These are phyloP conservation scores for Gloeopeniophorella convolvens DNA, from an alignment of 768 basidiomycete genomes.

Conservation along the genomic window DNA sequence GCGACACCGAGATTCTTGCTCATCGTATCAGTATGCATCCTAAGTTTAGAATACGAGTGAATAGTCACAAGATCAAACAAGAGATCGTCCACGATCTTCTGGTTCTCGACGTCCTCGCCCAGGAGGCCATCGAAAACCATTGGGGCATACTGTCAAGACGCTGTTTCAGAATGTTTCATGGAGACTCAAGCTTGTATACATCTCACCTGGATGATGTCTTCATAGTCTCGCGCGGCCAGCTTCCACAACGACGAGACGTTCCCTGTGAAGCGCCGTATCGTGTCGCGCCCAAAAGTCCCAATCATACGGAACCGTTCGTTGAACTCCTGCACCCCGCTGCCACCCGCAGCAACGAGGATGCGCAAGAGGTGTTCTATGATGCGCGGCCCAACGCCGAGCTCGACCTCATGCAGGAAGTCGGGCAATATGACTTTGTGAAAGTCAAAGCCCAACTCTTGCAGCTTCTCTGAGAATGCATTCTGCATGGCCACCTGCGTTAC, in stretches of 20 bases:
- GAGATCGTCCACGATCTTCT: neutral
- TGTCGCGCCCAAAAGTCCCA: constrained; percentile 22
- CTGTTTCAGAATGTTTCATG: too few relatives aligned
- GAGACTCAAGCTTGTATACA: neutral
- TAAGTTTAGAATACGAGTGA: too few relatives aligned
- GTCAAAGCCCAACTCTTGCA: constrained; percentile 23
- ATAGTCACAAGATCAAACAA: neutral
- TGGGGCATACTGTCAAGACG: too few relatives aligned
- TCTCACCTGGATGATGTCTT: constrained; percentile 27
- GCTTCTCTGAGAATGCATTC: constrained; percentile 29
- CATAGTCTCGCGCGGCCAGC: constrained; percentile 27
- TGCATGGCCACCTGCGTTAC: too few relatives aligned
- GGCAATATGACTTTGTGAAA: constrained; percentile 25
- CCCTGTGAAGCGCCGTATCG: constrained; percentile 21
- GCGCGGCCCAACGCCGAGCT: constrained; percentile 32
- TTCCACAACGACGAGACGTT: constrained; percentile 27
- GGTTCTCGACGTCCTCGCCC: neutral
- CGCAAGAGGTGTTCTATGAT: constrained; percentile 26
- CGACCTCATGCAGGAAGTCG: constrained; percentile 32
- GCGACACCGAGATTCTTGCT: neutral
- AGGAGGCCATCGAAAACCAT: neutral
- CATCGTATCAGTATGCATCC: neutral
- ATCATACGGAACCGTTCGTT: constrained; percentile 19
- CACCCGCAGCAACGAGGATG: constrained; percentile 17
- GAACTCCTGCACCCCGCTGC: neutral